A percentile compares a stretch with the other conserved stretches of the same genome.
Evolutionary conservation across 768 basidiomycete genomes (phyloP).

Genomic region (Pleurotus pulmonarius): DNA sequence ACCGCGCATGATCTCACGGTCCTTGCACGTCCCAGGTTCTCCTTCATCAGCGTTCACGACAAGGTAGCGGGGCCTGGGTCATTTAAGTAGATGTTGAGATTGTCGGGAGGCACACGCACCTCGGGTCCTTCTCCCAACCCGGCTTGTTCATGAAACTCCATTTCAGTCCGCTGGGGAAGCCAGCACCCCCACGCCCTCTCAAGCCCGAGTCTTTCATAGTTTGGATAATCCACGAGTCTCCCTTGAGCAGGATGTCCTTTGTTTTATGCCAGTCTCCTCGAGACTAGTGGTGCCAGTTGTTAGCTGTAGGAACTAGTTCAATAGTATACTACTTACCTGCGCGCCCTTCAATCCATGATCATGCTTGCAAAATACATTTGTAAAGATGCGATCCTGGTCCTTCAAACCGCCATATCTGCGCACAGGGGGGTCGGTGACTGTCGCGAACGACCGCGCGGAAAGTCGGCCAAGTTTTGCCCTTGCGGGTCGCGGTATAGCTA

Average conservation of each 20-base stretch:
- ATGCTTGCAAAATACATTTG: constrained; percentile 83
- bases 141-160: constrained; percentile 99
- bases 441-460: constrained; percentile 53
- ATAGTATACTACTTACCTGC: constrained; percentile 43
- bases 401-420: constrained; percentile 90
- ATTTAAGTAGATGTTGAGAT: not conserved
- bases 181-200: constrained; percentile 93
- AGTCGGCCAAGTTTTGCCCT: constrained; percentile 27
- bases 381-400: constrained; percentile 94
- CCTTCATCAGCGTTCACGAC: constrained; percentile 99
- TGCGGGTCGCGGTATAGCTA: constrained; percentile 19
- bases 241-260: constrained; percentile 93
- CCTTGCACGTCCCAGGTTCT: constrained; percentile 98
- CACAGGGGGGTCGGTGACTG: constrained; percentile 81
- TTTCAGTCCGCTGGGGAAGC: constrained; percentile 94
- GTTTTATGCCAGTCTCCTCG: constrained; percentile 99
- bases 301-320: not conserved
- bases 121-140: constrained; percentile 92
- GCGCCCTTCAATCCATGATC: constrained; percentile 95
- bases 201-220: constrained; percentile 95
- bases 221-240: constrained; percentile 96
- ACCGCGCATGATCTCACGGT: constrained; percentile 95
- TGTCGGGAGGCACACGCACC: constrained; percentile 39
- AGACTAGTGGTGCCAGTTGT: constrained; percentile 40
- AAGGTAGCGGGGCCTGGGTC: constrained; percentile 80